Evolutionary conservation across 163 green algal species (phyloP).

Genomic region (Scenedesmus sp.): DNA sequence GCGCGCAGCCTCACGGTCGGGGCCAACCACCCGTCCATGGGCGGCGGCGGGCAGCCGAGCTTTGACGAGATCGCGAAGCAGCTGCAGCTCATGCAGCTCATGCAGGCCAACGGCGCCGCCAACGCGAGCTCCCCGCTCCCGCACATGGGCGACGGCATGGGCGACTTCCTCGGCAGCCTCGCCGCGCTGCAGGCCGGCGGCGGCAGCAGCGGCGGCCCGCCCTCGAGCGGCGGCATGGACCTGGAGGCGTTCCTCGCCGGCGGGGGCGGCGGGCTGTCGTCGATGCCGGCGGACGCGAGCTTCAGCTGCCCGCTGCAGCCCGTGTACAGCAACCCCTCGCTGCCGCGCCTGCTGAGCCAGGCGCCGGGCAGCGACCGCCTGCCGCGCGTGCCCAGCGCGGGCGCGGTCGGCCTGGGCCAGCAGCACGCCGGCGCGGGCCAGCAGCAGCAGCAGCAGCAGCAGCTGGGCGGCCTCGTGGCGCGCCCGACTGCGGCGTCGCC

Average conservation of each 20-base stretch:
- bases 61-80: constrained; percentile 32
- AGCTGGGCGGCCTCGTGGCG: background rate
- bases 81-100: constrained; percentile 40
- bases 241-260: background rate
- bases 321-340: background rate
- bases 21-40: background rate
- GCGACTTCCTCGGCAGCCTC: background rate
- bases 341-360: background rate
- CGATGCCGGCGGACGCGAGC: background rate
- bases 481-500: background rate
- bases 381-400: background rate
- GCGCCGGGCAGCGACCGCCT: too few species aligned
- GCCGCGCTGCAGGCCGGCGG: constrained; percentile 15
- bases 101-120: constrained; percentile 15
- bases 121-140: constrained; percentile 5
- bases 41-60: background rate
- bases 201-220: constrained; percentile 13
- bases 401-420: background rate
- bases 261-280: background rate
- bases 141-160: background rate
- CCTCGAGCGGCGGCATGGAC: constrained; percentile 17
- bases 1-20: constrained; percentile 8
- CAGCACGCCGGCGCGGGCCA: background rate
- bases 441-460: constrained; percentile 14
- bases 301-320: constrained; percentile 33